phyloP scores from a whole-genome alignment of 2,329 filamentous ascomycete genomes.

The Claviceps maximensis region DNA sequence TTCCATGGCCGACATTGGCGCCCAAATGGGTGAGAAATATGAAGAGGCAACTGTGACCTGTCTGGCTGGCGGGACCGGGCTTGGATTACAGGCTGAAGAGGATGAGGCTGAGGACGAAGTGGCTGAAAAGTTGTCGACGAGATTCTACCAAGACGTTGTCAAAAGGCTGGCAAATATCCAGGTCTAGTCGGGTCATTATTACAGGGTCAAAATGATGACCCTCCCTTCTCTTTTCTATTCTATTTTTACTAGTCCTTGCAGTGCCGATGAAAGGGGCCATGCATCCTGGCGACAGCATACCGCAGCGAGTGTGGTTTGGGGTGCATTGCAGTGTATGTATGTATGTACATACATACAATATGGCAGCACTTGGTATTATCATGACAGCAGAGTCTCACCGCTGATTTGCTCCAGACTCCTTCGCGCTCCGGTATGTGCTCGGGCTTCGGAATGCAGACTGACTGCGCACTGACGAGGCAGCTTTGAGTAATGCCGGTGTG shows the following conservation, averaged over 20 bases:
- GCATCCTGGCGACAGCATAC: too few species aligned
- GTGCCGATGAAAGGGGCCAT: background rate
- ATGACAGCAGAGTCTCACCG: background rate
- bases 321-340: too few species aligned
- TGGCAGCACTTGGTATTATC: background rate
- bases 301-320: too few species aligned
- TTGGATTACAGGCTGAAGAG: slow-evolving; percentile 23
- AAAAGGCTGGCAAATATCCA: slow-evolving; percentile 25
- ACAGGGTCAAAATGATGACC: too few species aligned
- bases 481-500: background rate
- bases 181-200: slow-evolving; percentile 15
- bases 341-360: too few species aligned
- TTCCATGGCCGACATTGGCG: slow-evolving; percentile 21
- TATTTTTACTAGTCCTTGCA: background rate
- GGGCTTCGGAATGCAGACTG: background rate
- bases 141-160: slow-evolving; percentile 31
- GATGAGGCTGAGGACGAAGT: slow-evolving; percentile 28
- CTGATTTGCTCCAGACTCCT: background rate
- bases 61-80: slow-evolving; percentile 21
- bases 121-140: slow-evolving; percentile 25
- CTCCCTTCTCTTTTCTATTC: too few species aligned
- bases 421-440: background rate
- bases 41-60: slow-evolving; percentile 25
- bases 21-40: slow-evolving; percentile 26
- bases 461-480: background rate